Percentiles rank a stretch among this genome's conserved stretches.
Evolutionary conservation across 225 moss, liverwort and hornwort species (phyloP).

Genomic region (Bryoerythrophyllum caledonicum): DNA sequence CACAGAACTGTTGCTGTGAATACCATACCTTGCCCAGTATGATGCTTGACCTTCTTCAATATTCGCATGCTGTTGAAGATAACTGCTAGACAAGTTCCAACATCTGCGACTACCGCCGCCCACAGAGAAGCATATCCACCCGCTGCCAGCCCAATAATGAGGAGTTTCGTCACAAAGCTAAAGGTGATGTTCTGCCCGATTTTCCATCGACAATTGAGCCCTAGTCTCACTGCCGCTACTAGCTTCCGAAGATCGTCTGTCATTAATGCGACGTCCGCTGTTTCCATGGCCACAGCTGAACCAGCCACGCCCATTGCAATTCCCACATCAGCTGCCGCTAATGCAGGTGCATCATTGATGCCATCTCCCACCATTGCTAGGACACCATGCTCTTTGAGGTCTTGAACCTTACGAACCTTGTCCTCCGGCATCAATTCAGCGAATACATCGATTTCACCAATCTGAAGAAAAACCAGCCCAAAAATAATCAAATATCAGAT

Average conservation of each 20-base stretch:
- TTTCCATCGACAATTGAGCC: conserved; percentile 64
- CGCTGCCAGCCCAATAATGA: conserved; percentile 79
- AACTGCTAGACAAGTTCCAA: conserved; percentile 83
- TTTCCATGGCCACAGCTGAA: conserved; percentile 97
- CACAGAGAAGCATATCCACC: conserved; percentile 86
- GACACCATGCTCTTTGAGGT: conserved; percentile 61
- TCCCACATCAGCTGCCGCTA: conserved; percentile 89
- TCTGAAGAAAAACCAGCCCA: conserved; percentile 43
- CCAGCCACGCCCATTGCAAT: conserved; percentile 99
- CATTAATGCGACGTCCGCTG: conserved; percentile 93
- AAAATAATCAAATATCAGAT: conserved; percentile 11
- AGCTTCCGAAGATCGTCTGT: conserved; percentile 90
- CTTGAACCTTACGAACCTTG: conserved; percentile 76
- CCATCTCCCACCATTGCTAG: conserved; percentile 97
- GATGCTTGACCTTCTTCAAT: conserved; percentile 65
- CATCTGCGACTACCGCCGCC: conserved; percentile 91
- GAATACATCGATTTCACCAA: conserved; percentile 82
- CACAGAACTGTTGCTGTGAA: not conserved
- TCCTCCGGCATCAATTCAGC: conserved; percentile 88
- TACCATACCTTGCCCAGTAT: conserved; percentile 28
- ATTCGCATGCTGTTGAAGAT: conserved; percentile 91
- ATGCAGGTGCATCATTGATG: conserved; percentile 94
- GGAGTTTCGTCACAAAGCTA: conserved; percentile 74
- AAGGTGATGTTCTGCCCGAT: conserved; percentile 78
- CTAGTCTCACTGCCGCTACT: conserved; percentile 69